Evolutionary conservation across 2,329 filamentous ascomycete species (phyloP).

Genomic region (Albophoma yamanashiensis): DNA sequence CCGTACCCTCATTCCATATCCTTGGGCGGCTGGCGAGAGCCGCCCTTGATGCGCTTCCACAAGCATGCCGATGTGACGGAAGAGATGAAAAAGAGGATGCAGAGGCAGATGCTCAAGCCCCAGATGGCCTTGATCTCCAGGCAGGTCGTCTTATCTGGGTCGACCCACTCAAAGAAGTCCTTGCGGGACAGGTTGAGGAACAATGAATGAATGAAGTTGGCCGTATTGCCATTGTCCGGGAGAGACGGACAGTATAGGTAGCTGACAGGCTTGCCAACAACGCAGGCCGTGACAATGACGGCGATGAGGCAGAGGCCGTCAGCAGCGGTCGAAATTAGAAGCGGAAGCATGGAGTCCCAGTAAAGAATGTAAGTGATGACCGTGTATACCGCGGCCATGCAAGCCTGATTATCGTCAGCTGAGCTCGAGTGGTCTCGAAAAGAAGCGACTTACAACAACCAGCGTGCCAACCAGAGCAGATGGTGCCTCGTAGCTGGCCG

Average conservation of each 20-base stretch:
- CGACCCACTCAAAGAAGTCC: constrained; percentile 33
- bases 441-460: constrained; percentile 55
- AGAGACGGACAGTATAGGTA: constrained; percentile 60
- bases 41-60: constrained; percentile 47
- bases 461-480: constrained; percentile 68
- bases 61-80: constrained; percentile 47
- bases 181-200: constrained; percentile 26
- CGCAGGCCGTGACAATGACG: constrained; percentile 64
- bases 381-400: constrained; percentile 69
- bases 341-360: constrained; percentile 63
- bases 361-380: constrained; percentile 75
- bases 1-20: constrained; percentile 40
- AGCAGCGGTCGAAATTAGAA: constrained; percentile 54
- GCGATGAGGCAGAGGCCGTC: constrained; percentile 66
- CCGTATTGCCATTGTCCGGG: constrained; percentile 27
- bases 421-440: neutral
- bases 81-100: constrained; percentile 58
- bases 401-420: constrained; percentile 41
- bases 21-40: constrained; percentile 25
- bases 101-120: constrained; percentile 74
- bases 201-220: constrained; percentile 33
- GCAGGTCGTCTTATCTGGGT: constrained; percentile 53
- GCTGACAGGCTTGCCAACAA: constrained; percentile 71
- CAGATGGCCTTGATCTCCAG: constrained; percentile 79
- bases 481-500: constrained; percentile 53